These are phyloP conservation scores for Citeromyces siamensis DNA, from an alignment of 1,139 yeast species.

Conservation along the genomic window DNA sequence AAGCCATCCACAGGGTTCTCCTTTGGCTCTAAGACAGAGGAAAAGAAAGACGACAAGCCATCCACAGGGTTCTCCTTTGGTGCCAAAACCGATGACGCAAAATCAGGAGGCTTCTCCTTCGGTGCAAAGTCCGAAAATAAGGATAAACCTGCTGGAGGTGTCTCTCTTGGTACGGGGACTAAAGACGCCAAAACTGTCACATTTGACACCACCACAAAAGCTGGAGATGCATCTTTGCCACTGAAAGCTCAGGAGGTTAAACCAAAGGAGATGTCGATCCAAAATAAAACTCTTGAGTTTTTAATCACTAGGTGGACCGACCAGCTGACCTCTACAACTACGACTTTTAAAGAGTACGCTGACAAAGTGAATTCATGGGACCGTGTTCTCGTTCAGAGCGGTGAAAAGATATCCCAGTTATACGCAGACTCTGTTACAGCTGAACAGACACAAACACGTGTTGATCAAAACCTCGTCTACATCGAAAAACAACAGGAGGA, in stretches of 20 bases:
- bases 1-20: conserved; percentile 9
- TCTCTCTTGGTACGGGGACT: conserved; percentile 14
- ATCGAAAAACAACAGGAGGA: conserved; percentile 92
- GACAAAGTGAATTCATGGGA: conserved; percentile 78
- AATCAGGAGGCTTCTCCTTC: conserved; percentile 13
- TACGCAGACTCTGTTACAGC: conserved; percentile 74
- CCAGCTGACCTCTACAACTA: conserved; percentile 63
- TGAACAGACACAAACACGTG: conserved; percentile 72
- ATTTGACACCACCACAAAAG: conserved; percentile 6
- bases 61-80: conserved; percentile 11
- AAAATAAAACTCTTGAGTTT: conserved; percentile 88
- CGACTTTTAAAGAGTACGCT: conserved; percentile 69
- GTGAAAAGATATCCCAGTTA: conserved; percentile 70
- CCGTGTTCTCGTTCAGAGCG: conserved; percentile 67
- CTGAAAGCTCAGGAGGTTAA: conserved; percentile 27
- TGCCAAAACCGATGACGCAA: conserved; percentile 4
- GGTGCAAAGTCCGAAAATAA: conserved; percentile 12
- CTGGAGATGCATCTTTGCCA: conserved; percentile 7
- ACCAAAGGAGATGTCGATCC: conserved; percentile 66
- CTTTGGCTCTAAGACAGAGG: conserved; percentile 14
- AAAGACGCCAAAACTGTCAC: conserved; percentile 11
- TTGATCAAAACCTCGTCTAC: conserved; percentile 78
- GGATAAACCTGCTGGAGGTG: conserved; percentile 10
- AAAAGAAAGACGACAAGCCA: conserved; percentile 7
- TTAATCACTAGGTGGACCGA: conserved; percentile 88